Evolutionary conservation across 2,329 filamentous ascomycete genomes (phyloP).

Genomic region (Colletotrichum ledebouriae): DNA sequence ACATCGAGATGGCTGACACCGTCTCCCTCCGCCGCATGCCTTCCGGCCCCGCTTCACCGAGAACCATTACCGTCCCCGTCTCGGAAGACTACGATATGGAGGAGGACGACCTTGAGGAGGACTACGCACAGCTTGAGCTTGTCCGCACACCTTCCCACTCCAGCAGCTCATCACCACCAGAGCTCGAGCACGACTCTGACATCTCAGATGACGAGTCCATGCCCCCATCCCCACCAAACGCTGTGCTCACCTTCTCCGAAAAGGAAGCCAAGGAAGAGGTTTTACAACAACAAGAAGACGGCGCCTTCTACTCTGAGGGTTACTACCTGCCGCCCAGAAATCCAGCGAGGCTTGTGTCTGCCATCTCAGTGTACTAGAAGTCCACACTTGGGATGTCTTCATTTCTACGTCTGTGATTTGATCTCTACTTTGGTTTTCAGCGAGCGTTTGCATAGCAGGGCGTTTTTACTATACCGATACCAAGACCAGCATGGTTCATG

Average conservation of each 20-base stretch:
- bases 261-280: conserved; percentile 63
- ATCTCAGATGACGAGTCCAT: conserved; percentile 80
- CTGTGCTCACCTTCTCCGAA: conserved; percentile 70
- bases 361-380: conserved; percentile 69
- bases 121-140: conserved; percentile 74
- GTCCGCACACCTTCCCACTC: conserved; percentile 77
- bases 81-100: conserved; percentile 61
- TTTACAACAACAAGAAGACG: conserved; percentile 54
- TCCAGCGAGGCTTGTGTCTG: conserved; percentile 64
- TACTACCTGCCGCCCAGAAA: conserved; percentile 68
- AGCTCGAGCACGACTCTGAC: conserved; percentile 77
- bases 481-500: conserved; percentile 41
- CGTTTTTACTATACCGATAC: conserved; percentile 48
- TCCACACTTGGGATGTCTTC: conserved; percentile 22
- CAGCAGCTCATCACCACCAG: conserved; percentile 69
- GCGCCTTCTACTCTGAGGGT: conserved; percentile 63
- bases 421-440: conserved; percentile 39
- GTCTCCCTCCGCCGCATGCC: conserved; percentile 61
- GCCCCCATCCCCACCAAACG: conserved; percentile 76
- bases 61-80: conserved; percentile 51
- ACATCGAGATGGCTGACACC: conserved; percentile 68
- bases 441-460: conserved; percentile 47
- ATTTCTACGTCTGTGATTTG: conserved; percentile 41
- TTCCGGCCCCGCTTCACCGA: conserved; percentile 49
- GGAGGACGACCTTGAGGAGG: conserved; percentile 71